Evolutionary conservation across 176 grass and related monocot genomes (phyloP).

Genomic region (Oryza glaberrima): DNA sequence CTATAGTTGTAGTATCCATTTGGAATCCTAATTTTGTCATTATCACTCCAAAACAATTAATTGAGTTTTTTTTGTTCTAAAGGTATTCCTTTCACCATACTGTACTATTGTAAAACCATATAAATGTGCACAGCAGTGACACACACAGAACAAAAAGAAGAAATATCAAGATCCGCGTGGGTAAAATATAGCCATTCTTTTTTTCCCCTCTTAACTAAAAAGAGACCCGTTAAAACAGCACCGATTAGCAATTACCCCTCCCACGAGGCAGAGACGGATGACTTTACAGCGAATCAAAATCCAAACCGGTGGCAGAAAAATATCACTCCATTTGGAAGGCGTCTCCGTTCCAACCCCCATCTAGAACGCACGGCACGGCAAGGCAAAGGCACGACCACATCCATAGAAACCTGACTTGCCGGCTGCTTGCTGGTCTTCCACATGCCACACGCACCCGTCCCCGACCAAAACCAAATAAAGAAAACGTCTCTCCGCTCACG

Average conservation of each 20-base stretch:
- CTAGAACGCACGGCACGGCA: background rate
- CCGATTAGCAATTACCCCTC: background rate
- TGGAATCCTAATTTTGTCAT: background rate
- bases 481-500: too few species aligned
- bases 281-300: constrained; percentile 2
- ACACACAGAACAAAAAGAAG: background rate
- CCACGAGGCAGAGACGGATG: background rate
- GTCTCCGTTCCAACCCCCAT: background rate
- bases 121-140: background rate
- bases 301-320: background rate
- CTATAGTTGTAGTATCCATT: background rate
- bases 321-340: background rate
- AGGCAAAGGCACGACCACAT: background rate
- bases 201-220: background rate
- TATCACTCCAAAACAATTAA: background rate
- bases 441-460: background rate
- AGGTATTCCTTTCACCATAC: too few species aligned
- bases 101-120: background rate
- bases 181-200: background rate
- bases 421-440: background rate
- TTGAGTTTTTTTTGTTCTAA: background rate
- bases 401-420: background rate
- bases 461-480: background rate
- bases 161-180: background rate
- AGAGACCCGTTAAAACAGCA: background rate